phyloP scores from a whole-genome alignment of 2,329 filamentous ascomycete genomes.

The Hypoxylon sp. region DNA sequence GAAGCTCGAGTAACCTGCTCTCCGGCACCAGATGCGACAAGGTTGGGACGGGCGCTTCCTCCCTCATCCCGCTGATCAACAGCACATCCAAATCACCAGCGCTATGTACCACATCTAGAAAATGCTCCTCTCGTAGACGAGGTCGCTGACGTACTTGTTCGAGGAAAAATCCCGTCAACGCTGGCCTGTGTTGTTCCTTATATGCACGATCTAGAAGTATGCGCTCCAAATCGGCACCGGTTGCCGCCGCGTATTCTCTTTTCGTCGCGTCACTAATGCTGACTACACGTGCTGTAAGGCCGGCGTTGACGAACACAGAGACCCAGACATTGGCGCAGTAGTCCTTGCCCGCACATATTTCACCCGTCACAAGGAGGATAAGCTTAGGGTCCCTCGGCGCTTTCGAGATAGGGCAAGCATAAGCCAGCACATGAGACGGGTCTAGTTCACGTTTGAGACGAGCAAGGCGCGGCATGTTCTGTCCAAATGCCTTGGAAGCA shows the following conservation, averaged over 20 bases:
- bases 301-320: conserved; percentile 53
- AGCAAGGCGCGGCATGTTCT: conserved; percentile 62
- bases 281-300: conserved; percentile 54
- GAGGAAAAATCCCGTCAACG: conserved; percentile 64
- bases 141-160: conserved; percentile 58
- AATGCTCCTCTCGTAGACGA: conserved; percentile 62
- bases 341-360: conserved; percentile 69
- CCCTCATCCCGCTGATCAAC: conserved; percentile 72
- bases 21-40: conserved; percentile 67
- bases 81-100: conserved; percentile 63
- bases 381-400: conserved; percentile 55
- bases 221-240: conserved; percentile 59
- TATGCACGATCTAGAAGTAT: conserved; percentile 67
- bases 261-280: conserved; percentile 72
- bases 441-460: conserved; percentile 64
- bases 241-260: conserved; percentile 64
- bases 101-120: conserved; percentile 58
- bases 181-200: conserved; percentile 69
- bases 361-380: conserved; percentile 68
- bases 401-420: conserved; percentile 64
- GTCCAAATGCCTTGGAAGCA: conserved; percentile 67
- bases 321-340: conserved; percentile 67
- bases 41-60: conserved; percentile 65
- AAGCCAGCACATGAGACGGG: conserved; percentile 63
- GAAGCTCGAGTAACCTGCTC: conserved; percentile 66